Evolutionary conservation across 176 grass and related monocot genomes (phyloP), one percentile per base, ranked within the genome.

Genomic region (Cenchrus americanus): DNA sequence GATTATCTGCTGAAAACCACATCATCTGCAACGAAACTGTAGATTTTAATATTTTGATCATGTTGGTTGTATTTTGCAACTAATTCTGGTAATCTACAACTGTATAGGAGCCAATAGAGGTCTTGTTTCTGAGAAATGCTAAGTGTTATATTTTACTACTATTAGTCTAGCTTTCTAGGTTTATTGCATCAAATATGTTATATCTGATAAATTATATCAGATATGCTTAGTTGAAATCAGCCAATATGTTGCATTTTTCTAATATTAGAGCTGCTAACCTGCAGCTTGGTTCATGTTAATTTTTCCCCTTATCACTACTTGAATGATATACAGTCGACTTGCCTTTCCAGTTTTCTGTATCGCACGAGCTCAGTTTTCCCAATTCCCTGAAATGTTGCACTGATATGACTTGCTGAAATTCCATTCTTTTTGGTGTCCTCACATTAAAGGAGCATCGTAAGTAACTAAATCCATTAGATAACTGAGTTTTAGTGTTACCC

Each of bases 1-100:
- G 69, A 43, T 10, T 3, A 21, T 48, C 57, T 37, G 21, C 65
- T 77, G 10, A 77, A 66, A 73, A 27, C 58, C 58, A 40, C 24
- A 66, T 52, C 23, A 77, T 78, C 72, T 73, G 66, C 46, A n/a
- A 48, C 78, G 65, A 82, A 32, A 54, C n/a, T 71, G 48, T 5
- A 41, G 6, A 27, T 72, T 50, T 50, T 23, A 73, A 32, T 51
- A 10, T 57, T 78, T 62, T 71, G 55, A 76, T 43, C 17, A 43
- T 67, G 40, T 66, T 72, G 15, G 24, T 55, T 78, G 8, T n/a
- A 59, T 30, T 62, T 58, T 82, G 11, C 59, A 52, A 61, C 71
- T 78, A 14, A 54, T 46, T 83, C 48, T 49, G 42, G 53, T 19
- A 46, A 18, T 67, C 46, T 43, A 73, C 9, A 19, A 69, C 32